Base-by-base conservation (phyloP, 768 basidiomycete genomes). In the Cystofilobasidium capitatum region DNA sequence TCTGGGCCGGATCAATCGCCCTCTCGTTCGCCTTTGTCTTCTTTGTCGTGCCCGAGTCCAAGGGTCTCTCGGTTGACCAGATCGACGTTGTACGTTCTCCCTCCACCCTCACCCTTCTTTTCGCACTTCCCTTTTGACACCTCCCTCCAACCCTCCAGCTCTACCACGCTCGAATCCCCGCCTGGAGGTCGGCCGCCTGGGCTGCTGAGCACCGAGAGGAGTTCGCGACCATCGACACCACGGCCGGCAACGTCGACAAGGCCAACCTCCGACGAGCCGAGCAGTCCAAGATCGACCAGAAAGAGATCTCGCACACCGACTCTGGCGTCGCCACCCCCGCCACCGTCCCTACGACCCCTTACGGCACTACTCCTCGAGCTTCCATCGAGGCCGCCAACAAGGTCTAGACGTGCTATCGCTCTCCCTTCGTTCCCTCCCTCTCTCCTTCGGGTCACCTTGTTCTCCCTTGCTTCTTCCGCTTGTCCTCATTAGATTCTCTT, bases 1-100 rank as follows among this genome's bases (percentile, higher is more conserved):
- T 76, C 54, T 76, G 76, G 76, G 73, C 75, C 10, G 75, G 74
- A 17, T 75, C 73, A 65, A 73, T 76, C 64, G 71, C 65, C 39
- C 33, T 71, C n/a, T 71, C 70, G 35, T 66, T 33, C 40, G 42
- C 66, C 44, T 64, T 69, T 51, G 57, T 47, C 58, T 58, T 64
- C 58, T 64, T 69, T 45, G 22, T 51, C 39, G 68, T 69, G 14
- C 68, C 68, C 29, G 68, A 69, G 63, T 58, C 68, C 39, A 69
- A 64, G 62, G 68, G 68, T 49, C 62, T 64, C 24, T 64, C 68
- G 20, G 63, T 69, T 45, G 62, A 63, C 14, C 39, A 64, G 33
- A 69, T 69, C 45, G 68, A 69, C 63, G 68, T 45, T 29, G 58
- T 68, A 29, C 45, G 47, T 62, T 33, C 20, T 45, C 45, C 37